Evolutionary conservation across 2,329 filamentous ascomycete genomes (phyloP).

Genomic region (Scopulariopsis brevicaulis): DNA sequence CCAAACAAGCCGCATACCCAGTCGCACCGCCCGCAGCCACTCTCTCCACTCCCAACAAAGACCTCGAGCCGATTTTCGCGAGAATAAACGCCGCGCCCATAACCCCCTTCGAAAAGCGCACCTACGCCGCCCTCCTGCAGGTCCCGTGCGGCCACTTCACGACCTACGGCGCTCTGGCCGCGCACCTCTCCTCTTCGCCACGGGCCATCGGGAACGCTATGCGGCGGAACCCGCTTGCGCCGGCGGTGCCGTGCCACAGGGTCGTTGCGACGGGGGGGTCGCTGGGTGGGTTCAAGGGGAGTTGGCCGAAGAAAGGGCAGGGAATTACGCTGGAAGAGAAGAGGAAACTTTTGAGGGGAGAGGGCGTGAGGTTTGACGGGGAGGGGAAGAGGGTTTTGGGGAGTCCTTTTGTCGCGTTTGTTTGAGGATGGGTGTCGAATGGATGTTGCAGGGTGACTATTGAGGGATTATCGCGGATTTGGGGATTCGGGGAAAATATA

Average conservation of each 20-base stretch:
- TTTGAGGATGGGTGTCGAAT: constrained; percentile 9
- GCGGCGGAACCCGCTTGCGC: constrained; percentile 71
- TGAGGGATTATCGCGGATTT: background rate
- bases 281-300: constrained; percentile 62
- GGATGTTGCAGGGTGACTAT: background rate
- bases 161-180: constrained; percentile 65
- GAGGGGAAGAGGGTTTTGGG: constrained; percentile 45
- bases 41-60: background rate
- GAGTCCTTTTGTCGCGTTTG: constrained; percentile 35
- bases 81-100: background rate
- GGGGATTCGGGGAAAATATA: background rate
- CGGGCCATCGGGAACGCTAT: constrained; percentile 70
- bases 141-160: constrained; percentile 67
- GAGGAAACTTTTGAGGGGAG: constrained; percentile 44
- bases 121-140: constrained; percentile 65
- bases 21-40: background rate
- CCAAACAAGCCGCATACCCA: constrained; percentile 2
- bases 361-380: constrained; percentile 54
- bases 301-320: constrained; percentile 49
- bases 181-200: constrained; percentile 57
- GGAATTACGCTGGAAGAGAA: constrained; percentile 55
- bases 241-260: constrained; percentile 70
- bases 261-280: constrained; percentile 63
- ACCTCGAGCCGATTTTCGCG: background rate
- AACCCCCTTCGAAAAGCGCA: constrained; percentile 44